Evolutionary conservation across 108 stramenopile species (phyloP).

Genomic region (Skeletonema marinoi): DNA sequence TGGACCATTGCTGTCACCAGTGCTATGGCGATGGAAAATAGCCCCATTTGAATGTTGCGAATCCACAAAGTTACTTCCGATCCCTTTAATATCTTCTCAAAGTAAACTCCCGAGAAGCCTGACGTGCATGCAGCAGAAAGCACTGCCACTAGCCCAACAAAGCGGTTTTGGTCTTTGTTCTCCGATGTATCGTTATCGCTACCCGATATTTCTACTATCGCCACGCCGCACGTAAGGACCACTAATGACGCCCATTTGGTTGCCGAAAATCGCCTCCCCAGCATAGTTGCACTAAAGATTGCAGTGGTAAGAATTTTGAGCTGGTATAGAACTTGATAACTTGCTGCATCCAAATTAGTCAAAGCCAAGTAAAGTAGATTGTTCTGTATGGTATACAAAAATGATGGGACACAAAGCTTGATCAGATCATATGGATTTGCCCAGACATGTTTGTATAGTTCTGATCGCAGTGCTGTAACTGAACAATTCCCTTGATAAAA

Average conservation of each 20-base stretch:
- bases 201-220: constrained; percentile 87
- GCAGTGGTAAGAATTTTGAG: constrained; percentile 99
- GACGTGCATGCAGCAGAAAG: constrained; percentile 93
- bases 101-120: constrained; percentile 97
- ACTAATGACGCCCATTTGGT: constrained; percentile 88
- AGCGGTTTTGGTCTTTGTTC: constrained; percentile 49
- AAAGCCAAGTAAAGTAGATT: constrained; percentile 96
- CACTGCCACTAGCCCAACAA: constrained; percentile 89
- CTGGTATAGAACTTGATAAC: constrained; percentile 98
- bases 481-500: constrained; percentile 53
- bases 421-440: constrained; percentile 81
- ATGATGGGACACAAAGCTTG: constrained; percentile 94
- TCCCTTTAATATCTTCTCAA: constrained; percentile 96
- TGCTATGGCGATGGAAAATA: constrained; percentile 88
- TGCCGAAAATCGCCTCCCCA: constrained; percentile 71
- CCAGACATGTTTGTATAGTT: constrained; percentile 37
- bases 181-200: constrained; percentile 26
- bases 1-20: constrained; percentile 72
- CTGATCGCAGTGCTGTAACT: constrained; percentile 3
- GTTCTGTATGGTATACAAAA: constrained; percentile 97
- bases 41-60: constrained; percentile 97
- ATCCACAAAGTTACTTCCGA: constrained; percentile 89
- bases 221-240: constrained; percentile 91
- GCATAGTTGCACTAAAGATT: constrained; percentile 90
- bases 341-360: constrained; percentile 95